Evolutionary conservation across 805 yeast species (phyloP), one percentile per base, ranked within the genome.

Genomic region (Nakazawaea sp.): DNA sequence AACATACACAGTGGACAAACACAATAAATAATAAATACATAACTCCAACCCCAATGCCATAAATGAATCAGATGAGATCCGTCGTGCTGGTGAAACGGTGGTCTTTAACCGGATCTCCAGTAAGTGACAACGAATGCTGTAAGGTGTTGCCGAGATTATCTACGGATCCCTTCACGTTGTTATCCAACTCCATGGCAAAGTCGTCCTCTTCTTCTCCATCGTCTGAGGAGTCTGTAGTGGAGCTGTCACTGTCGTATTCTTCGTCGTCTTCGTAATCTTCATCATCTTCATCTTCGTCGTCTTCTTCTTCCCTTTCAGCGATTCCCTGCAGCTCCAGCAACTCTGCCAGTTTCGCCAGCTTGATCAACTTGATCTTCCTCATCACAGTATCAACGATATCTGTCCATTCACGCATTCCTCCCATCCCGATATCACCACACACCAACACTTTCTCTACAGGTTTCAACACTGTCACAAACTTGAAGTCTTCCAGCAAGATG

Each of bases 341-440:
- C 9, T 49, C 58, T 8, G 12, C 52, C 57, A 16, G 48, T 53
- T 19, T 48, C 47, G 10, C 45, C 46, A 18, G 45, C 49, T 16
- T 72, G 61, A 40, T 78, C 69, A 45, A 80, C 75, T 45, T 77
- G 42, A 88, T 62, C 53, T 80, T 81, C 59, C 78, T 67, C 16
- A 84, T 94, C 33, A 86, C 70, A 49, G 78, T 77, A 53, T 88
- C 94, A 15, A 88, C 96, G 49, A 92, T 81, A 56, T 89, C 97
- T 55, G 86, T 83, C 77, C 94, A 87, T 50, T 92, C 97, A 81
- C 89, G 82, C 97, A 92, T 92, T 38, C 98, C 97, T 33, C 98
- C 97, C 87, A 92, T 83, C n/a, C 97, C 97, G 40, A 92, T 88
- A 50, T 90, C 97, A 43, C 98, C 97, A 62, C 89, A 87, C 29